Percentiles rank a stretch among this genome's conserved stretches.
Evolutionary conservation across 2,329 filamentous ascomycete genomes (phyloP).

Genomic region (Ambrosiella xylebori): DNA sequence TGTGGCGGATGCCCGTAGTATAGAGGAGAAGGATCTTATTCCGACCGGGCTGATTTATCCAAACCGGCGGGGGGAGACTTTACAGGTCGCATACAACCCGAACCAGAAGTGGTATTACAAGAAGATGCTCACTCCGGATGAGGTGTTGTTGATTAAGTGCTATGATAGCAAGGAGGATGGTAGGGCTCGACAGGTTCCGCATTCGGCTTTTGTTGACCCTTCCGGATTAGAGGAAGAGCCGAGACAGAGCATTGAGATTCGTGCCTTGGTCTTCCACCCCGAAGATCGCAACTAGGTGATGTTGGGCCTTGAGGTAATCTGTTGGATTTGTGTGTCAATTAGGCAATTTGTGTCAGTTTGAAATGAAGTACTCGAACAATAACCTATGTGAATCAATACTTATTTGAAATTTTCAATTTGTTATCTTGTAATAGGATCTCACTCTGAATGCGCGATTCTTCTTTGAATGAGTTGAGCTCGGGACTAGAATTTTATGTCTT

Average conservation of each 20-base stretch:
- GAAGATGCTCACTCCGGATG: constrained; percentile 30
- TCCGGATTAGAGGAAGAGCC: constrained; percentile 34
- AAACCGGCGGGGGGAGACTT: constrained; percentile 31
- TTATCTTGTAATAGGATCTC: too few species aligned
- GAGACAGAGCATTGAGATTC: constrained; percentile 43
- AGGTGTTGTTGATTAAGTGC: constrained; percentile 43
- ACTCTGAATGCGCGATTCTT: too few species aligned
- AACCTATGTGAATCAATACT: too few species aligned
- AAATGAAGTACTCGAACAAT: too few species aligned
- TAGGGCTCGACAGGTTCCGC: constrained; percentile 24
- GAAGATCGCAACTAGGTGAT: constrained; percentile 21
- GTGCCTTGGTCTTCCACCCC: constrained; percentile 34
- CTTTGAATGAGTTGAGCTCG: too few species aligned
- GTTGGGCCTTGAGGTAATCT: background rate
- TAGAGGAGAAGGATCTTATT: constrained; percentile 34
- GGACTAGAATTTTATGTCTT: too few species aligned
- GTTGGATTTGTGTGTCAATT: background rate
- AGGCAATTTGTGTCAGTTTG: too few species aligned
- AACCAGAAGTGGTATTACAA: constrained; percentile 36
- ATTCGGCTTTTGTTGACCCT: constrained; percentile 35
- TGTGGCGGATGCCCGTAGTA: constrained; percentile 32
- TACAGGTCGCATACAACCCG: constrained; percentile 24
- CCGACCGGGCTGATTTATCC: constrained; percentile 33
- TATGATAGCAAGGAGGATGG: constrained; percentile 33
- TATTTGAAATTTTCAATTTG: too few species aligned